These are phyloP conservation scores for Lophiotrema nucula DNA, from an alignment of 495 filamentous ascomycete species.

Conservation along the genomic window DNA sequence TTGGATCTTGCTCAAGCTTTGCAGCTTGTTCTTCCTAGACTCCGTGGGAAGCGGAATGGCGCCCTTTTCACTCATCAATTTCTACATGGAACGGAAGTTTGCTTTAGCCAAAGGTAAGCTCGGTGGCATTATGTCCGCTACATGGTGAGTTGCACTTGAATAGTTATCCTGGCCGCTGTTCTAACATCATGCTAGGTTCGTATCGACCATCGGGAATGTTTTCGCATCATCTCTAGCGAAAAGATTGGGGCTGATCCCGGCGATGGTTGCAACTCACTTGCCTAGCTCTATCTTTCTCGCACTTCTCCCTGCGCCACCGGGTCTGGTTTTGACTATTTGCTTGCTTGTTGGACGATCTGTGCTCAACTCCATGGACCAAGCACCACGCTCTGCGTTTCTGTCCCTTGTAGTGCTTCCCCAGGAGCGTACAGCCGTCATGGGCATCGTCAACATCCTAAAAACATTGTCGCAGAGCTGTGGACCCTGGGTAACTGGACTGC, in stretches of 20 bases:
- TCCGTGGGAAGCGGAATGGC: slow-evolving; percentile 77
- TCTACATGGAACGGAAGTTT: slow-evolving; percentile 78
- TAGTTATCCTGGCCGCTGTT: slow-evolving; percentile 59
- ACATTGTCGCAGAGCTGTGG: slow-evolving; percentile 30
- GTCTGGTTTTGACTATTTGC: slow-evolving; percentile 59
- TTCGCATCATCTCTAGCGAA: slow-evolving; percentile 73
- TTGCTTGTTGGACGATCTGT: slow-evolving; percentile 61
- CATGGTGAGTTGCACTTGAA: slow-evolving; percentile 8
- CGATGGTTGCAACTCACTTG: slow-evolving; percentile 85
- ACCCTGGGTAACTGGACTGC: slow-evolving; percentile 26
- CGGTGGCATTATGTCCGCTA: slow-evolving; percentile 31
- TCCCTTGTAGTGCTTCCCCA: slow-evolving; percentile 28
- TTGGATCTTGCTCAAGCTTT: slow-evolving; percentile 65
- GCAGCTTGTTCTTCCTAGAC: slow-evolving; percentile 75
- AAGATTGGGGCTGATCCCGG: slow-evolving; percentile 75
- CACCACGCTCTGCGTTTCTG: slow-evolving; percentile 64
- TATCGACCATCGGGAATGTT: slow-evolving; percentile 66
- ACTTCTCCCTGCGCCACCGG: slow-evolving; percentile 64
- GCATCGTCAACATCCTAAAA: slow-evolving; percentile 35
- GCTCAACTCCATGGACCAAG: slow-evolving; percentile 77
- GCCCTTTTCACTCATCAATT: slow-evolving; percentile 50
- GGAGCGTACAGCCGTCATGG: slow-evolving; percentile 37
- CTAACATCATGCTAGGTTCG: slow-evolving; percentile 50
- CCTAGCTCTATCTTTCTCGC: slow-evolving; percentile 72
- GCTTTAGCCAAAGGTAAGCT: slow-evolving; percentile 61